phyloP scores from a whole-genome alignment of 2,329 filamentous ascomycete species.

The Botryotinia convoluta region DNA sequence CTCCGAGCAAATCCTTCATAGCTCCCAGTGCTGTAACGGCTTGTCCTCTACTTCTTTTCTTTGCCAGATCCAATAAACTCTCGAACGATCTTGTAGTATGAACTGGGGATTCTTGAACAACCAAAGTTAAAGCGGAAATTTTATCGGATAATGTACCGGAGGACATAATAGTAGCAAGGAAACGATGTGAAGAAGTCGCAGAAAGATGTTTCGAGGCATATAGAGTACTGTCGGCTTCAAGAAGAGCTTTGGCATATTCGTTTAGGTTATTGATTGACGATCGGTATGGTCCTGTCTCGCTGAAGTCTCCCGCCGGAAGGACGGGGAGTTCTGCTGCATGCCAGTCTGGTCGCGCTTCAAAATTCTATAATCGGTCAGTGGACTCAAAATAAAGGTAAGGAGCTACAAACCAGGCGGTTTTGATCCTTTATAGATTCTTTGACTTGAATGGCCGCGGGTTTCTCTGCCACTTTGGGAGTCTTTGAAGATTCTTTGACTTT shows the following conservation, averaged over 20 bases:
- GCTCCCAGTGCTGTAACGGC: constrained; percentile 90
- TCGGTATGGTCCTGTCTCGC: constrained; percentile 47
- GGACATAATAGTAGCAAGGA: constrained; percentile 94
- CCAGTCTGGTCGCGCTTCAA: constrained; percentile 66
- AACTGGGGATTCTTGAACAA: constrained; percentile 92
- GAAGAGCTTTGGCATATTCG: constrained; percentile 67
- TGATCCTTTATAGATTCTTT: constrained; percentile 30
- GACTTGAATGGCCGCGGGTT: constrained; percentile 6
- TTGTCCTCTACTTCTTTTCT: constrained; percentile 89
- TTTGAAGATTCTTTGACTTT: constrained; percentile 29
- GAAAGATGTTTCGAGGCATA: constrained; percentile 72
- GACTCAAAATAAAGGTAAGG: constrained; percentile 23
- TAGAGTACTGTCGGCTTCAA: constrained; percentile 73
- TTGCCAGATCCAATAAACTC: constrained; percentile 75
- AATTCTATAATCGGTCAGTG: constrained; percentile 45
- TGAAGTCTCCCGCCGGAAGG: constrained; percentile 47
- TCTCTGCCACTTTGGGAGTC: constrained; percentile 32
- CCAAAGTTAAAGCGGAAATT: constrained; percentile 88
- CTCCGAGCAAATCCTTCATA: constrained; percentile 89
- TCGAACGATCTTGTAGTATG: constrained; percentile 91
- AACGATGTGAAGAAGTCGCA: constrained; percentile 86
- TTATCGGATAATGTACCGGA: constrained; percentile 97
- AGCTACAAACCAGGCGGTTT: constrained; percentile 38
- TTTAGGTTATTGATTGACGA: constrained; percentile 58
- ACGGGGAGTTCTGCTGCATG: constrained; percentile 56